phyloP scores from a whole-genome alignment of 2,329 filamentous ascomycete genomes.

The Onygenales sp. region DNA sequence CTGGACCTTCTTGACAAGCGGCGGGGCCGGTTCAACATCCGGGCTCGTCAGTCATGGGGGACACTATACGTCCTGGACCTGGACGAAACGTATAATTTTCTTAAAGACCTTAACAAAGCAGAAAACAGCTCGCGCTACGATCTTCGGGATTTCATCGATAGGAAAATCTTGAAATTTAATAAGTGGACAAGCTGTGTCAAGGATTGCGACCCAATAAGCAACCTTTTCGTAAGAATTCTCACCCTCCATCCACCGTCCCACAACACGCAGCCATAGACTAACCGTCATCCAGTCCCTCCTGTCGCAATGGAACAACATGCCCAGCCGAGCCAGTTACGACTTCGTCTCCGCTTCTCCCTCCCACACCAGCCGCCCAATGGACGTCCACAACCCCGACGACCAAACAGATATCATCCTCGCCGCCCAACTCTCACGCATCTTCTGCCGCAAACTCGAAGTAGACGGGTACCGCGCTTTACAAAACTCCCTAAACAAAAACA shows the following conservation, averaged over 20 bases:
- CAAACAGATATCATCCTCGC: slow-evolving; percentile 33
- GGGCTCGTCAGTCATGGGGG: slow-evolving; percentile 32
- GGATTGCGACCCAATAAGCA: slow-evolving; percentile 30
- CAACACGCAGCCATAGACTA: neutral
- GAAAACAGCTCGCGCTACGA: slow-evolving; percentile 30
- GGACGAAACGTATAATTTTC: slow-evolving; percentile 31
- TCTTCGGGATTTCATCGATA: slow-evolving; percentile 36
- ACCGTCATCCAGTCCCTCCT: slow-evolving; percentile 25
- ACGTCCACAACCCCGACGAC: slow-evolving; percentile 28
- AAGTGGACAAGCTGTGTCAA: slow-evolving; percentile 34
- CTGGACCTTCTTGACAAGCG: slow-evolving; percentile 28
- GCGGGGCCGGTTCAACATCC: slow-evolving; percentile 35
- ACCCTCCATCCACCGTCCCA: neutral
- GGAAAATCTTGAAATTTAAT: slow-evolving; percentile 35
- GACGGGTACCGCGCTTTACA: slow-evolving; percentile 37
- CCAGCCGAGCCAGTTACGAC: slow-evolving; percentile 35
- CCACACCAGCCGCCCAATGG: slow-evolving; percentile 26
- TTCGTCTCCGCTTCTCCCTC: slow-evolving; percentile 24
- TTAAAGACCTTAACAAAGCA: slow-evolving; percentile 28
- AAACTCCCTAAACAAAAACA: slow-evolving; percentile 36
- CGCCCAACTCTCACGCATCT: slow-evolving; percentile 35
- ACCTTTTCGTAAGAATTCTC: slow-evolving; percentile 28
- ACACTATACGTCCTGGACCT: slow-evolving; percentile 35
- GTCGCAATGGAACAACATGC: slow-evolving; percentile 38
- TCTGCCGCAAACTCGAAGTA: slow-evolving; percentile 38